Evolutionary conservation across 2,329 filamentous ascomycete genomes (phyloP), one percentile per base, ranked within the genome.

Genomic region (Aspergillus novoparasiticus): DNA sequence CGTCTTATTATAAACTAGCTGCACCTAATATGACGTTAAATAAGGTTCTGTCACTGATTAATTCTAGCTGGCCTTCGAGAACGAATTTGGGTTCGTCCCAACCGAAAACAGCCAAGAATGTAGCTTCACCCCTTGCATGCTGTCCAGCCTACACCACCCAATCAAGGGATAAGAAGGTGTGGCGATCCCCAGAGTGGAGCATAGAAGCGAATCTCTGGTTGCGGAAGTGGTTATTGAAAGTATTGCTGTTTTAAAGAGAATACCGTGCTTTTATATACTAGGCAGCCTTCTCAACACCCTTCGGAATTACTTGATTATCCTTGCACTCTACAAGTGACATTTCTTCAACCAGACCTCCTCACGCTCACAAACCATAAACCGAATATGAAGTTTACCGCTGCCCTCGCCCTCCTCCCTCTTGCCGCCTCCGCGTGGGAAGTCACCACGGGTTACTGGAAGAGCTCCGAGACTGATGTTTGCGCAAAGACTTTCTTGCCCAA

Each of bases 361-460:
- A 16, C 14, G 6, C 14, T 16, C 14, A 36, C 2, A 21, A 21
- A 43, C 4, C 10, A 11, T 11, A 23, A 12, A 23, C 1, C 5
- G 26, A 51, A 26, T 19, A 60, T 60, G 58, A 60, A 60, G 50
- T 60, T 60, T 16, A n/a, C 48, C 1, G 23, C 48, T 6, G 34
- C 36, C 26, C 50, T 60, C 4, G 48, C 58, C 23, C 58, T 60
- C 9, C 50, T 55, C 39, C 58, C 51, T 11, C 34, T 55, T 3
- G 50, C 36, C 39, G 43, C 43, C 11, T 55, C 48, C 50, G 58
- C 58, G 9, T 60, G 58, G 58, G 43, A 43, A 10, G 39, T 60
- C 6, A 60, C 58, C 10, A 60, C 58, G 21, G 58, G 58, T 16
- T 60, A 60, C 39, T 56, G 58, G 58, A 43, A 39, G 19, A 53